phyloP scores from a whole-genome alignment of 345 rosid species.

The Syzygium jambos region DNA sequence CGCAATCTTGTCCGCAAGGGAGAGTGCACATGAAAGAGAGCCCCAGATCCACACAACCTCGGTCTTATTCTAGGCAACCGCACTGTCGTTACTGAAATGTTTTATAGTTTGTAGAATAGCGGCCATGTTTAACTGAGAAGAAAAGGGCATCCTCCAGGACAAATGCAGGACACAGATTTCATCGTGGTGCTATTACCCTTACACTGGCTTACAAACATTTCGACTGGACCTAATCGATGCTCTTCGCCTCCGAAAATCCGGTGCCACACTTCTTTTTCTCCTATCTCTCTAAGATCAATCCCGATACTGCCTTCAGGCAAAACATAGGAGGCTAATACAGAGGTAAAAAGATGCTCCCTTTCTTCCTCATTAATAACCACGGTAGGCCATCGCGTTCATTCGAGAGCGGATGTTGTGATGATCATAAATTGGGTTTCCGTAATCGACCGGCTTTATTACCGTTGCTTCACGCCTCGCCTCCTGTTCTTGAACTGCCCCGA shows the following conservation, averaged over 20 bases:
- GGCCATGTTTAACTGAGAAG: neutral
- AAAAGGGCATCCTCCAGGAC: neutral
- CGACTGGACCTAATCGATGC: neutral
- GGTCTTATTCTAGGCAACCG: neutral
- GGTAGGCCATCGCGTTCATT: slow-evolving; percentile 31
- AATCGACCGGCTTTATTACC: slow-evolving; percentile 52
- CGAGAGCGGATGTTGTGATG: slow-evolving; percentile 41
- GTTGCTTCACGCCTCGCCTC: slow-evolving; percentile 29
- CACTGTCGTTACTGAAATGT: neutral
- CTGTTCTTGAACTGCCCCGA: slow-evolving; percentile 85
- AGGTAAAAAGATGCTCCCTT: neutral
- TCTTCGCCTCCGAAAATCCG: neutral
- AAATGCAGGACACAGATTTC: neutral
- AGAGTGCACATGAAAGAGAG: neutral
- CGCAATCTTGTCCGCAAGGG: neutral
- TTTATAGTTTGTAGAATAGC: neutral
- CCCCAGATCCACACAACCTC: neutral
- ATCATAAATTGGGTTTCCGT: slow-evolving; percentile 31
- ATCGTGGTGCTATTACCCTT: neutral
- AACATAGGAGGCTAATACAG: neutral
- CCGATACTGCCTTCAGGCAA: neutral
- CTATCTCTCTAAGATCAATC: neutral
- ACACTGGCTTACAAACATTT: neutral
- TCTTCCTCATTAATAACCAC: slow-evolving; percentile 25
- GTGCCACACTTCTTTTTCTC: neutral